phyloP scores from a whole-genome alignment of 2,329 filamentous ascomycete genomes.

The Sclerotinia nivalis region DNA sequence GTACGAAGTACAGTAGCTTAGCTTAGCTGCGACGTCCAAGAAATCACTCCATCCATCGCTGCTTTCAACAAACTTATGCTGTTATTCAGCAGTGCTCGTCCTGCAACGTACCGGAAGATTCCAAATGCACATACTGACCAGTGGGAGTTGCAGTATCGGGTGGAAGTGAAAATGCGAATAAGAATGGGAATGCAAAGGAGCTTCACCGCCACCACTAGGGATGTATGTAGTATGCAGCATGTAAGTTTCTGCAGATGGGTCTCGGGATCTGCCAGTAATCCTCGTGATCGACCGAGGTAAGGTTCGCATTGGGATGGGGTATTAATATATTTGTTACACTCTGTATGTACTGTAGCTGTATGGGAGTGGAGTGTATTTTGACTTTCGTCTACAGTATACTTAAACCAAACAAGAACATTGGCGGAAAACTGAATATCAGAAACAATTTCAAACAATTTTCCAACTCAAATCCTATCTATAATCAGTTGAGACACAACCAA shows the following conservation, averaged over 20 bases:
- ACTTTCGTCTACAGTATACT: background rate
- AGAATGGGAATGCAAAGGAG: background rate
- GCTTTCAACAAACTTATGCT: background rate
- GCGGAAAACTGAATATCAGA: background rate
- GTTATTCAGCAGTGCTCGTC: background rate
- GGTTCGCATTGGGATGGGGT: constrained; percentile 10
- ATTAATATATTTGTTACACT: constrained; percentile 15
- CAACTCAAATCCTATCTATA: background rate
- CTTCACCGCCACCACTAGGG: constrained; percentile 17
- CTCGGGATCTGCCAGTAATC: constrained; percentile 17
- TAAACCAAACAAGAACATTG: background rate
- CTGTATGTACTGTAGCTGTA: constrained; percentile 8
- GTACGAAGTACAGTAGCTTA: constrained; percentile 1
- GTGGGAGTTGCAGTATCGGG: background rate
- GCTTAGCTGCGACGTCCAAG: background rate
- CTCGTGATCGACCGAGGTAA: constrained; percentile 10
- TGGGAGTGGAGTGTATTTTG: constrained; percentile 6
- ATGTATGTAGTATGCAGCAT: constrained; percentile 9
- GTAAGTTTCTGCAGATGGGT: constrained; percentile 6
- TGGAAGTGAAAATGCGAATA: background rate
- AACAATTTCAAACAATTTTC: background rate
- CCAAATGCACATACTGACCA: background rate
- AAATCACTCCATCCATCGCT: background rate
- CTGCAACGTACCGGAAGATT: background rate
- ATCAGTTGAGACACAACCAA: constrained; percentile 10